Conservation (phyloP, 257 asterid genomes). For the Solanum ossicruentum region DNA sequence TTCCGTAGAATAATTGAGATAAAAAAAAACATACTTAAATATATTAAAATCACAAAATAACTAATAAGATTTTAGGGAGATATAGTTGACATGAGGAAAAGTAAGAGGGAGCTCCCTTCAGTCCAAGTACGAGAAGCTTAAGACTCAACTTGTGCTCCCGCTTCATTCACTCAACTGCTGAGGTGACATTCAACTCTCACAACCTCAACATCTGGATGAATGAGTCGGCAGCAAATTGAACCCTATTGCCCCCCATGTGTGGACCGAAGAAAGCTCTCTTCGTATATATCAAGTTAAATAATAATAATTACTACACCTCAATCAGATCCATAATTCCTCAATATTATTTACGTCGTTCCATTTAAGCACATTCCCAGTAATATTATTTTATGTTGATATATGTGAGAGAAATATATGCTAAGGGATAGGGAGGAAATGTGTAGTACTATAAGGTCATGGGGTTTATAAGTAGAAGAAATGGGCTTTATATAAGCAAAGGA, state of each 20-base stretch:
- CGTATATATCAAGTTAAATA: neutral
- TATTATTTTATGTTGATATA: neutral
- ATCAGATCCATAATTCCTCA: neutral
- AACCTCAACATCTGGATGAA: slow-evolving; percentile 76
- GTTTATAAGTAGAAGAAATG: neutral
- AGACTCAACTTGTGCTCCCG: slow-evolving; percentile 70
- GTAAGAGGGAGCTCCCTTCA: slow-evolving; percentile 99
- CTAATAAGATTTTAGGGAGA: too few relatives aligned
- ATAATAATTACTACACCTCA: neutral
- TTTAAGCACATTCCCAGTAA: neutral
- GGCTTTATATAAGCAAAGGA: slow-evolving; percentile 30
- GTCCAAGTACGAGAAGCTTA: slow-evolving; percentile 85
- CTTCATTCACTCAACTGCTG: slow-evolving; percentile 70
- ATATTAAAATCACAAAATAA: too few relatives aligned
- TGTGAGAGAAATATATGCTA: neutral
- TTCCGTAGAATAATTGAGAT: neutral
- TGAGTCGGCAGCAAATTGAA: slow-evolving; percentile 96
- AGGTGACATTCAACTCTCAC: slow-evolving; percentile 1
- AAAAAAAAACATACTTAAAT: too few relatives aligned
- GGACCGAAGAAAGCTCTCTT: slow-evolving; percentile 98
- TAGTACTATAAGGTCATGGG: neutral
- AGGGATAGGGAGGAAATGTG: neutral
- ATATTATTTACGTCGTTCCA: neutral
- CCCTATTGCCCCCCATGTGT: slow-evolving; percentile 48
- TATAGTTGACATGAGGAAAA: neutral